These are phyloP conservation scores for Tuber indicum DNA, from an alignment of 495 filamentous ascomycete species.

Conservation along the genomic window DNA sequence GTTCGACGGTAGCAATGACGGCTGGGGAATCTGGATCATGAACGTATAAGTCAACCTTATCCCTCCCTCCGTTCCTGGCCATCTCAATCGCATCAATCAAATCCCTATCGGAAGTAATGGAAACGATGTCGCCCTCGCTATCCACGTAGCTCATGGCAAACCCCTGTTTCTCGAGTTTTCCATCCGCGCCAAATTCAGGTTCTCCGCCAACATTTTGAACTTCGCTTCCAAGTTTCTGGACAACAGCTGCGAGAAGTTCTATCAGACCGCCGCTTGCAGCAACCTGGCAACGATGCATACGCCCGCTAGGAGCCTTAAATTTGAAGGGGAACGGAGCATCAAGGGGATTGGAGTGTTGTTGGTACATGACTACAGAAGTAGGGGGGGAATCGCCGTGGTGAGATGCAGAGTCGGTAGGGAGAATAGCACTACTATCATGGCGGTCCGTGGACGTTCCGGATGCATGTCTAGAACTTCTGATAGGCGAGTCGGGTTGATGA, in stretches of 20 bases:
- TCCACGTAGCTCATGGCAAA: constrained; percentile 95
- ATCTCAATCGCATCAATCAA: constrained; percentile 83
- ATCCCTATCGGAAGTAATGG: constrained; percentile 92
- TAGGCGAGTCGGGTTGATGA: constrained; percentile 48
- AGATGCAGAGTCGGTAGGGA: constrained; percentile 89
- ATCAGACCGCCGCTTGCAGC: constrained; percentile 70
- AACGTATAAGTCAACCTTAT: constrained; percentile 96
- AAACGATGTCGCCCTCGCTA: constrained; percentile 95
- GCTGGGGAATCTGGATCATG: constrained; percentile 86
- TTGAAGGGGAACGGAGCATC: constrained; percentile 92
- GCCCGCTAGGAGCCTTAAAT: constrained; percentile 95
- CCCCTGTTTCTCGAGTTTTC: constrained; percentile 68
- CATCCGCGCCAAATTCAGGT: constrained; percentile 65
- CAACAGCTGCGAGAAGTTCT: constrained; percentile 71
- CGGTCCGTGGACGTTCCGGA: constrained; percentile 50
- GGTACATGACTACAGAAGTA: constrained; percentile 55
- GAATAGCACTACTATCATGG: constrained; percentile 59
- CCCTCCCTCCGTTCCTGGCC: constrained; percentile 64
- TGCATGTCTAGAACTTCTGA: constrained; percentile 60
- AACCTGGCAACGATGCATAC: constrained; percentile 87
- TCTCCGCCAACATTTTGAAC: constrained; percentile 77
- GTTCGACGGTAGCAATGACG: constrained; percentile 59
- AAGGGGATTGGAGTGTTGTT: constrained; percentile 51
- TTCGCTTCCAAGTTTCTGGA: constrained; percentile 81
- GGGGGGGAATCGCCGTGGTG: constrained; percentile 78